Percentiles rank a stretch among this genome's conserved stretches.
phyloP scores from a whole-genome alignment of 495 filamentous ascomycete species.

The Podospora sp. region DNA sequence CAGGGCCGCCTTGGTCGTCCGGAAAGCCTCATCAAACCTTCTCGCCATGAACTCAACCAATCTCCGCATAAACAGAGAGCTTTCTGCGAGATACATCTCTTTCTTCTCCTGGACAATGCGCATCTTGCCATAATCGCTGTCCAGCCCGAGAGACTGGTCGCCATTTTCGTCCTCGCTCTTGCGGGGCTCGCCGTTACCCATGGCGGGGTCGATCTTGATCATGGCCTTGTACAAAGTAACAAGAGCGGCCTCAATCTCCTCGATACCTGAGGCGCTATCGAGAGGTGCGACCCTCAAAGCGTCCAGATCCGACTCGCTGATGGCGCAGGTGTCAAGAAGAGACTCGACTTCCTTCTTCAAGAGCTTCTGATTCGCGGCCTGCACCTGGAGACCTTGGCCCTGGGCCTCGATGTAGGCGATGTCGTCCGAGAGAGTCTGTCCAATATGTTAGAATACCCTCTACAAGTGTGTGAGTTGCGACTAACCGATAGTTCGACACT shows the following conservation, averaged over 20 bases:
- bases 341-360: constrained; percentile 83
- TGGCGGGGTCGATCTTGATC: constrained; percentile 84
- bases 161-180: constrained; percentile 52
- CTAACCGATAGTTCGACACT: constrained; percentile 89
- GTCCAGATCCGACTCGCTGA: constrained; percentile 71
- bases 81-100: constrained; percentile 77
- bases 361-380: constrained; percentile 95
- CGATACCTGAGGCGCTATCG: constrained; percentile 67
- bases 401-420: constrained; percentile 97
- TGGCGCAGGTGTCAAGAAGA: constrained; percentile 83
- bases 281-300: constrained; percentile 74
- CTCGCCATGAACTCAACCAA: constrained; percentile 78
- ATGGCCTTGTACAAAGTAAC: constrained; percentile 92
- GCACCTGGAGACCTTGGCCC: constrained; percentile 92
- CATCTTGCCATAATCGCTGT: constrained; percentile 87
- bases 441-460: constrained; percentile 44
- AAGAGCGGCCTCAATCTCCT: constrained; percentile 73
- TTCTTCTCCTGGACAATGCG: constrained; percentile 90
- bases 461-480: constrained; percentile 18
- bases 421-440: constrained; percentile 87
- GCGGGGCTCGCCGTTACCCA: constrained; percentile 57
- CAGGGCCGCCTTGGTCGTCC: constrained; percentile 61
- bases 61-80: constrained; percentile 69
- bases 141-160: constrained; percentile 59
- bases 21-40: constrained; percentile 74